phyloP scores from a whole-genome alignment of 75 land plant genomes.

The Chamaecyparis obtusa region DNA sequence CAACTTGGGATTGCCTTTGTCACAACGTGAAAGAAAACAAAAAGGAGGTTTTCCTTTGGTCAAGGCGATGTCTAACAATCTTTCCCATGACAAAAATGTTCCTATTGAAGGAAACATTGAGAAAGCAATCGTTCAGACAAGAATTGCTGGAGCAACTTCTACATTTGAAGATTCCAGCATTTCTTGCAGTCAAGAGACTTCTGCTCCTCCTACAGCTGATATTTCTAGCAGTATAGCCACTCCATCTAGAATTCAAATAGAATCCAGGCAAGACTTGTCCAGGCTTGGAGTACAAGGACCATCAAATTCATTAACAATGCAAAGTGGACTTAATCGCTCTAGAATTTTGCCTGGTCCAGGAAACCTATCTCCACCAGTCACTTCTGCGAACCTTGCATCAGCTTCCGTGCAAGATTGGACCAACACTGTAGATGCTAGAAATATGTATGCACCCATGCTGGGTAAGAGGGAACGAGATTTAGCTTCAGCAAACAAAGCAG shows the following conservation, averaged over 20 bases:
- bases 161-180: slow-evolving; percentile 13
- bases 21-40: slow-evolving; percentile 53
- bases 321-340: slow-evolving; percentile 15
- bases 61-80: slow-evolving; percentile 40
- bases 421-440: slow-evolving; percentile 34
- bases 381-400: slow-evolving; percentile 16
- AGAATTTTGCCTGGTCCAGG: slow-evolving; percentile 33
- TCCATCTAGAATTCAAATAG: slow-evolving; percentile 21
- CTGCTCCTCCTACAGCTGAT: slow-evolving; percentile 24
- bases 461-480: slow-evolving; percentile 71
- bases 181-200: slow-evolving; percentile 18
- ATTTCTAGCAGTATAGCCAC: slow-evolving; percentile 17
- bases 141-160: slow-evolving; percentile 23
- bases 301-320: slow-evolving; percentile 26
- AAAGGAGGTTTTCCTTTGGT: slow-evolving; percentile 36
- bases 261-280: slow-evolving; percentile 35
- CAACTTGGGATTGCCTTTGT: slow-evolving; percentile 42
- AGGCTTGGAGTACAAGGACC: slow-evolving; percentile 15
- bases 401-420: slow-evolving; percentile 32
- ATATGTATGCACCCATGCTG: slow-evolving; percentile 22
- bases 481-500: slow-evolving; percentile 32
- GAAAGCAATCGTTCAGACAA: slow-evolving; percentile 22
- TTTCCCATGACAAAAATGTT: slow-evolving; percentile 50
- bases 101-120: slow-evolving; percentile 53
- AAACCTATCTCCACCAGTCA: slow-evolving; percentile 26